These are phyloP conservation scores for Phlyctochytrium planicorne DNA, from an alignment of 192 early-diverging fungal species.

Conservation along the genomic window DNA sequence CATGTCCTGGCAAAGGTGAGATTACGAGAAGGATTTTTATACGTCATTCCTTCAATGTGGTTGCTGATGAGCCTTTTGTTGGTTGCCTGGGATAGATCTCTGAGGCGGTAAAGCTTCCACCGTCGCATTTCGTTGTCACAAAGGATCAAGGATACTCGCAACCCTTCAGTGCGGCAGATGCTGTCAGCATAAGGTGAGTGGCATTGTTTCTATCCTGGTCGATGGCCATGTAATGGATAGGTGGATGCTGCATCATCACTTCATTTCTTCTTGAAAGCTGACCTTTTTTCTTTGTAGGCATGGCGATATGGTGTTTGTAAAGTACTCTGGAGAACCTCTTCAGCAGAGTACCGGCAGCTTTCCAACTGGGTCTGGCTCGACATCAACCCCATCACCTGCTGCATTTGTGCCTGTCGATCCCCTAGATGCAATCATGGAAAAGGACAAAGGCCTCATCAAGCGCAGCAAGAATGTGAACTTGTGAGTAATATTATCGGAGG, in stretches of 20 bases:
- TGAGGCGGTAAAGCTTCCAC: too few species aligned
- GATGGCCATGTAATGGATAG: not conserved
- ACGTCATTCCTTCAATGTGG: too few species aligned
- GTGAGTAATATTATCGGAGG: slow-evolving; percentile 44
- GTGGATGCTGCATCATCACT: not conserved
- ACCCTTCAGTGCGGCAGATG: slow-evolving; percentile 6
- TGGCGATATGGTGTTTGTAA: slow-evolving; percentile 41
- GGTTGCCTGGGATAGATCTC: too few species aligned
- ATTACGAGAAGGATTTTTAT: too few species aligned
- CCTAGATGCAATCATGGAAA: slow-evolving; percentile 80
- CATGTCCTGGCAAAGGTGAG: too few species aligned
- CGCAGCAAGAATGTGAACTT: slow-evolving; percentile 75
- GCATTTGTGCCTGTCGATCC: slow-evolving; percentile 57
- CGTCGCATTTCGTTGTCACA: slow-evolving; percentile 8
- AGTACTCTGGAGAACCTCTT: slow-evolving; percentile 6
- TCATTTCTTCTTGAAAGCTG: not conserved
- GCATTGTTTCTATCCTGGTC: not conserved
- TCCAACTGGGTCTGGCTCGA: not conserved
- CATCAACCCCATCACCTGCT: not conserved
- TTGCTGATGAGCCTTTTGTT: too few species aligned
- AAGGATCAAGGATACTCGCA: slow-evolving; percentile 1
- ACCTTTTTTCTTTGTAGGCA: slow-evolving; percentile 26
- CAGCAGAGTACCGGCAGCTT: slow-evolving; percentile 23
- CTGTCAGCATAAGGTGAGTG: not conserved
- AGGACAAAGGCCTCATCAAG: slow-evolving; percentile 78